phyloP scores from a whole-genome alignment of 1,284 basidiomycete genomes.

The Cryptococcus depauperatus region DNA sequence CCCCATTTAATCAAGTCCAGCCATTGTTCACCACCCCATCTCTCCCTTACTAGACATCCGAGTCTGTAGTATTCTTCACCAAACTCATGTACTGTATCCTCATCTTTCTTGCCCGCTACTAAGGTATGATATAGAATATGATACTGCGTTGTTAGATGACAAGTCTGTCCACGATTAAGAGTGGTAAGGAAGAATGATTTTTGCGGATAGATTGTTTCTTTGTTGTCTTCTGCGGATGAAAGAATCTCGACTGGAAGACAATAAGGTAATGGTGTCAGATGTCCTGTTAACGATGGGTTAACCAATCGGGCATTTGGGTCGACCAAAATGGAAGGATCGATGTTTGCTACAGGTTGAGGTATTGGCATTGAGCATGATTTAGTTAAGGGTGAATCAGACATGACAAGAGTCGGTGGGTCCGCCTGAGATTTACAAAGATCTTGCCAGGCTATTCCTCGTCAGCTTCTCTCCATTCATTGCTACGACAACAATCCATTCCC shows the following conservation, averaged over 20 bases:
- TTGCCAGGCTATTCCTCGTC: slow-evolving; percentile 18
- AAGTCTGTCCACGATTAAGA: slow-evolving; percentile 12
- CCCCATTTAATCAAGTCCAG: slow-evolving; percentile 2
- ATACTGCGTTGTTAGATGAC: slow-evolving; percentile 8
- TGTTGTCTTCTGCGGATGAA: not conserved
- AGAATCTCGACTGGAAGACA: slow-evolving; percentile 4
- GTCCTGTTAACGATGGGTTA: slow-evolving; percentile 25
- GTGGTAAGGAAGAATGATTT: slow-evolving; percentile 25
- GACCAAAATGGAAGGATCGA: slow-evolving; percentile 17
- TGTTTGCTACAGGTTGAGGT: slow-evolving; percentile 16
- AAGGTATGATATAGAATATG: not conserved
- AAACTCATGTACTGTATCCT: slow-evolving; percentile 9
- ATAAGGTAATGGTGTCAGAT: slow-evolving; percentile 6
- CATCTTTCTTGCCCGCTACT: slow-evolving; percentile 5
- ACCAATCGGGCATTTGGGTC: slow-evolving; percentile 28
- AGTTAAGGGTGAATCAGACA: slow-evolving; percentile 14
- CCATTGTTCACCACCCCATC: slow-evolving; percentile 10
- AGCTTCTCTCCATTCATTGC: not conserved
- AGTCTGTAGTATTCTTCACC: slow-evolving; percentile 22
- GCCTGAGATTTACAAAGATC: slow-evolving; percentile 2
- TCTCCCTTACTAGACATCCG: slow-evolving; percentile 15
- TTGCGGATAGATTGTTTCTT: slow-evolving; percentile 19
- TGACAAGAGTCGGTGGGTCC: not conserved
- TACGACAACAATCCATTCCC: slow-evolving; percentile 4
- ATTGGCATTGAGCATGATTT: slow-evolving; percentile 1